Evolutionary conservation across 83 land plant genomes (phyloP).

Genomic region (Diphasiastrum complanatum): DNA sequence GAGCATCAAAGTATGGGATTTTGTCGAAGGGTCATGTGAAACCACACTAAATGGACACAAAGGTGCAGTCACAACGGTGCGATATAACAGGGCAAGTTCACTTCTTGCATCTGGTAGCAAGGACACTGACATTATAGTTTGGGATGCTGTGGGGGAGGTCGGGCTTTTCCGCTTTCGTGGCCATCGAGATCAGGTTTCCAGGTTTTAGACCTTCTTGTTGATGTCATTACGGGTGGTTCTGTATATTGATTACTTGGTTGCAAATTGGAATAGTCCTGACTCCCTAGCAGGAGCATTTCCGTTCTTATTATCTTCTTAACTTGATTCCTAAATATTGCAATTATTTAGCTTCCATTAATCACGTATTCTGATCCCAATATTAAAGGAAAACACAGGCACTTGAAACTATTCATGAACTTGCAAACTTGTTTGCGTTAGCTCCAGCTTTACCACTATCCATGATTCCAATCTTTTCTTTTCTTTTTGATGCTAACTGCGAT

Average conservation of each 20-base stretch:
- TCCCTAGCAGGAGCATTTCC: no score
- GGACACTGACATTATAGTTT: slow-evolving; percentile 82
- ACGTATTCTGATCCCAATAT: no score
- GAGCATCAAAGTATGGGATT: slow-evolving; percentile 81
- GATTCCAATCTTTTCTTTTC: no score
- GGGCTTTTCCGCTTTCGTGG: slow-evolving; percentile 89
- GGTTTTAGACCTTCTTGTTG: not conserved
- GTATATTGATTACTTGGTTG: not conserved
- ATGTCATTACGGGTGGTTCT: not conserved
- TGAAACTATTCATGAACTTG: no score
- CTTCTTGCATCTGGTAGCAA: slow-evolving; percentile 96
- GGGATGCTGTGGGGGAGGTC: slow-evolving; percentile 96
- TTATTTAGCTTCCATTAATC: no score
- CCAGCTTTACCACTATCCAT: no score
- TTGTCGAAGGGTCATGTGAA: slow-evolving; percentile 65
- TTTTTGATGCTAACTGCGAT: no score
- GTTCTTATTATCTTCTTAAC: no score
- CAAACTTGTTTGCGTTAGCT: no score
- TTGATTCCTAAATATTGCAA: no score
- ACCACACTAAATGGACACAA: slow-evolving; percentile 80
- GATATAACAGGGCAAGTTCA: slow-evolving; percentile 65
- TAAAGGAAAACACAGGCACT: no score
- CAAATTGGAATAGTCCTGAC: not conserved
- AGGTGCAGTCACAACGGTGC: slow-evolving; percentile 64
- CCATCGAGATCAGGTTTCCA: slow-evolving; percentile 81